Evolutionary conservation across 805 yeast genomes (phyloP).

Genomic region (Ogataea parapolymorpha): DNA sequence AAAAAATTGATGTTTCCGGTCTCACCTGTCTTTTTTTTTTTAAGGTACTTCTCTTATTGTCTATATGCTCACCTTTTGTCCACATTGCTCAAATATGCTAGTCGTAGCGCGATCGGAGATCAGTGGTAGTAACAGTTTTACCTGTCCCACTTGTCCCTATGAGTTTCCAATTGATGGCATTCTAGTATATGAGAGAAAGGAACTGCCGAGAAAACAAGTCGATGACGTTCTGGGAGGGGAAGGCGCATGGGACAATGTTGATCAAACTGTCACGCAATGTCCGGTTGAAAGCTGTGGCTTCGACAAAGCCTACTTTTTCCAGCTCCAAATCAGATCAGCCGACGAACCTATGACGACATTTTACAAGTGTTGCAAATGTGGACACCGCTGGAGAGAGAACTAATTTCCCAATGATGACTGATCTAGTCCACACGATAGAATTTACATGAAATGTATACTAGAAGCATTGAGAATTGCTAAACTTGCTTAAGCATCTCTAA

Average conservation of each 20-base stretch:
- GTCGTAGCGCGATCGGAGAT: slow-evolving; percentile 61
- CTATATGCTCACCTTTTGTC: slow-evolving; percentile 88
- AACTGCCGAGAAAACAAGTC: slow-evolving; percentile 80
- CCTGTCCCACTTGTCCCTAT: slow-evolving; percentile 94
- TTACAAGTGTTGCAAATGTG: slow-evolving; percentile 91
- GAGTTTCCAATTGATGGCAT: slow-evolving; percentile 84
- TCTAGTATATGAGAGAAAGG: slow-evolving; percentile 81
- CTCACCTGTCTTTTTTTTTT: background rate
- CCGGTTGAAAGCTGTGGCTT: slow-evolving; percentile 84
- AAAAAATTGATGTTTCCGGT: background rate
- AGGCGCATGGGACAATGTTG: slow-evolving; percentile 99
- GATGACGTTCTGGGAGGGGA: slow-evolving; percentile 97
- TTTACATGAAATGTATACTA: too few relatives aligned
- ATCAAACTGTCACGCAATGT: slow-evolving; percentile 91
- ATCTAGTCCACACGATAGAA: too few relatives aligned
- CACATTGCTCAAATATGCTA: slow-evolving; percentile 90
- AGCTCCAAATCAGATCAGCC: slow-evolving; percentile 93
- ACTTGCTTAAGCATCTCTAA: too few relatives aligned
- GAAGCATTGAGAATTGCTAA: too few relatives aligned
- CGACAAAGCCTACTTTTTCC: slow-evolving; percentile 93
- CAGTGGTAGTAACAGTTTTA: slow-evolving; percentile 56
- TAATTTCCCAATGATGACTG: slow-evolving; percentile 26
- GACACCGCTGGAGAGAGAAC: slow-evolving; percentile 96
- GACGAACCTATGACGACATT: slow-evolving; percentile 99
- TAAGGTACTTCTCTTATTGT: background rate